Evolutionary conservation across 2,329 filamentous ascomycete species (phyloP).

Genomic region (Ophiognomonia clavigignenti-juglandacearum): DNA sequence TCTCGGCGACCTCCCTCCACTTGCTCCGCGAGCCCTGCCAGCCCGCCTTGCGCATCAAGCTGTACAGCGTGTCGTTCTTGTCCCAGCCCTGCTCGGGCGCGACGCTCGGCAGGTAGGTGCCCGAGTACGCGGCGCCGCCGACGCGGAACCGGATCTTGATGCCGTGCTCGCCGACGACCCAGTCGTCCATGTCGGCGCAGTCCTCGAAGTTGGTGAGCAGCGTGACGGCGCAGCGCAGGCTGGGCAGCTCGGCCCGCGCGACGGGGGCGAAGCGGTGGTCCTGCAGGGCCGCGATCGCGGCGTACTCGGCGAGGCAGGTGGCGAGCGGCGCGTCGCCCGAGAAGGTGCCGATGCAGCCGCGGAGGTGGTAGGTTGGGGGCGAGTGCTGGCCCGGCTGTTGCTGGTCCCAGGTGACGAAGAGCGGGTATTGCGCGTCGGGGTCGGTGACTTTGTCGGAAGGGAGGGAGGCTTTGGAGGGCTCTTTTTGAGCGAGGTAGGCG

Average conservation of each 20-base stretch:
- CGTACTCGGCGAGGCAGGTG: slow-evolving; percentile 71
- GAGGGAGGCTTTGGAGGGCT: slow-evolving; percentile 3
- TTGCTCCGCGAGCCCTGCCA: slow-evolving; percentile 76
- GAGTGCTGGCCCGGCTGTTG: background rate
- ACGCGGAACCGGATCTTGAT: slow-evolving; percentile 81
- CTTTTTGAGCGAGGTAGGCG: slow-evolving; percentile 28
- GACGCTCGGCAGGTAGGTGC: slow-evolving; percentile 91
- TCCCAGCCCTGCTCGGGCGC: slow-evolving; percentile 91
- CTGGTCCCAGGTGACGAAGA: slow-evolving; percentile 96
- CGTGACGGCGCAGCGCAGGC: slow-evolving; percentile 65
- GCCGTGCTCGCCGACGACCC: slow-evolving; percentile 82
- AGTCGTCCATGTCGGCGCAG: slow-evolving; percentile 69
- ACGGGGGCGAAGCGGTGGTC: slow-evolving; percentile 60
- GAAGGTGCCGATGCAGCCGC: slow-evolving; percentile 96
- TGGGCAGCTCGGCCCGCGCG: slow-evolving; percentile 46
- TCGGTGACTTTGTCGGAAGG: slow-evolving; percentile 28
- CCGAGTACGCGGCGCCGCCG: slow-evolving; percentile 67
- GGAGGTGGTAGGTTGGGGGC: slow-evolving; percentile 63
- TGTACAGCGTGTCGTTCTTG: slow-evolving; percentile 85
- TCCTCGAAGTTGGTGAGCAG: slow-evolving; percentile 83
- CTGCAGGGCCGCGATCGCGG: slow-evolving; percentile 69
- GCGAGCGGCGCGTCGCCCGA: slow-evolving; percentile 64
- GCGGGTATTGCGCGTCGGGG: slow-evolving; percentile 53
- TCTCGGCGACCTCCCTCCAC: slow-evolving; percentile 68
- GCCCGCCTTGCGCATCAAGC: slow-evolving; percentile 90